Evolutionary conservation across 495 filamentous ascomycete genomes (phyloP).

Genomic region (Tuber magnatum): DNA sequence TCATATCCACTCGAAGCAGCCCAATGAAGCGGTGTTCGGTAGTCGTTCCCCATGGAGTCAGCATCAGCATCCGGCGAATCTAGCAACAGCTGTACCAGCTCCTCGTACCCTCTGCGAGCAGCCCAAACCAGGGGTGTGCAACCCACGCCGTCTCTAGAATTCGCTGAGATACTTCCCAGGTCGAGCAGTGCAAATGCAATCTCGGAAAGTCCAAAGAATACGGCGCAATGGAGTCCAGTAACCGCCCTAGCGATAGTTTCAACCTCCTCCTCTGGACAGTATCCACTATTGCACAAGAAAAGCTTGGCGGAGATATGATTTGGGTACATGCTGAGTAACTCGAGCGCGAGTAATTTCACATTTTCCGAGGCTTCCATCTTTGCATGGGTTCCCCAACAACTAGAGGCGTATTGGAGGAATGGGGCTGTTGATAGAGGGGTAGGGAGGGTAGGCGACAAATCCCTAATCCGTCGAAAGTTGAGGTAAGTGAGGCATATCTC

Average conservation of each 20-base stretch:
- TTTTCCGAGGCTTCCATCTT: neutral
- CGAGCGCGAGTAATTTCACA: neutral
- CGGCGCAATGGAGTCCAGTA: neutral
- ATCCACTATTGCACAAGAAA: neutral
- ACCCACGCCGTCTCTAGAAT: neutral
- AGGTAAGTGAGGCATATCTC: constrained; percentile 13
- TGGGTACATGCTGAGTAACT: neutral
- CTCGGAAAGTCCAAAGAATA: constrained; percentile 8
- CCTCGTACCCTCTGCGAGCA: constrained; percentile 12
- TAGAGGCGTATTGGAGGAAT: neutral
- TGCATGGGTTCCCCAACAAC: neutral
- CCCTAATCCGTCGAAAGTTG: neutral
- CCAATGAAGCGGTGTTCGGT: constrained; percentile 50
- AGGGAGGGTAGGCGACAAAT: neutral
- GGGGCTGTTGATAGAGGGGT: neutral
- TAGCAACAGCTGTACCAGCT: constrained; percentile 12
- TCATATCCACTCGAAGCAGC: constrained; percentile 50
- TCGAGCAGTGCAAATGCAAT: constrained; percentile 8
- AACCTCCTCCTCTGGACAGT: neutral
- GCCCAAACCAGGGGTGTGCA: constrained; percentile 19
- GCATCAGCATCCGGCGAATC: constrained; percentile 40
- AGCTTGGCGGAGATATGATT: neutral
- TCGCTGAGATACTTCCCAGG: constrained; percentile 12
- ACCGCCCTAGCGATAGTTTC: neutral
- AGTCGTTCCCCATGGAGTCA: constrained; percentile 44